These are phyloP conservation scores for Polyporus arcularius DNA, from an alignment of 768 basidiomycete genomes.

Conservation along the genomic window DNA sequence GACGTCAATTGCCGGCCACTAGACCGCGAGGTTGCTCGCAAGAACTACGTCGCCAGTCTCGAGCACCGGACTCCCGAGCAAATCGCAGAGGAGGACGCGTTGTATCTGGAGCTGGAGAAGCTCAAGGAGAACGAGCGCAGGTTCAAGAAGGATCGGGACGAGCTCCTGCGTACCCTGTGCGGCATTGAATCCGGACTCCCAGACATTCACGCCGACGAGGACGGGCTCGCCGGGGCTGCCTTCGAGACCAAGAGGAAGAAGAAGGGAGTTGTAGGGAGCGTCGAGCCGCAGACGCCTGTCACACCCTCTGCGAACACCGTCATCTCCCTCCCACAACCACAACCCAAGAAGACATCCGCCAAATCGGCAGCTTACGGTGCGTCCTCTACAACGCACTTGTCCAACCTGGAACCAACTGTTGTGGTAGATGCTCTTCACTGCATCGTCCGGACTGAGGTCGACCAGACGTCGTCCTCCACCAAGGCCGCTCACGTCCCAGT, in stretches of 20 bases:
- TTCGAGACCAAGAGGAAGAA: slow-evolving; percentile 63
- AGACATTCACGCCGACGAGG: slow-evolving; percentile 68
- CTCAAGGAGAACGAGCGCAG: slow-evolving; percentile 89
- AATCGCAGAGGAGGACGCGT: slow-evolving; percentile 91
- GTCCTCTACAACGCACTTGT: not conserved
- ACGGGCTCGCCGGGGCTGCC: slow-evolving; percentile 49
- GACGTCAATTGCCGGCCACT: not conserved
- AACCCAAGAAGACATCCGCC: slow-evolving; percentile 41
- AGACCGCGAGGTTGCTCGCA: slow-evolving; percentile 89
- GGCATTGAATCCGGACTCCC: slow-evolving; percentile 88
- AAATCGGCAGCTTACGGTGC: slow-evolving; percentile 64
- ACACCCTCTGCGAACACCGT: slow-evolving; percentile 30
- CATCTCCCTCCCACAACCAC: slow-evolving; percentile 39
- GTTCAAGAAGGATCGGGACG: slow-evolving; percentile 88
- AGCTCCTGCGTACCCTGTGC: slow-evolving; percentile 77
- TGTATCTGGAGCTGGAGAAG: slow-evolving; percentile 92
- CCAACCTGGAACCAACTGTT: not conserved
- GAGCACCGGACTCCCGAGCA: slow-evolving; percentile 87
- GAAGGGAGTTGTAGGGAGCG: slow-evolving; percentile 38
- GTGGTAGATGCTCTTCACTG: slow-evolving; percentile 66
- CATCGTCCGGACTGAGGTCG: slow-evolving; percentile 67
- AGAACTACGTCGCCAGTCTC: slow-evolving; percentile 84
- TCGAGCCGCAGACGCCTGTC: slow-evolving; percentile 36
- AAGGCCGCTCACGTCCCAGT: slow-evolving; percentile 79
- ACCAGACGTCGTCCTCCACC: slow-evolving; percentile 47